Conservation (phyloP, 441 rosid species). For the Geranium incanum region DNA sequence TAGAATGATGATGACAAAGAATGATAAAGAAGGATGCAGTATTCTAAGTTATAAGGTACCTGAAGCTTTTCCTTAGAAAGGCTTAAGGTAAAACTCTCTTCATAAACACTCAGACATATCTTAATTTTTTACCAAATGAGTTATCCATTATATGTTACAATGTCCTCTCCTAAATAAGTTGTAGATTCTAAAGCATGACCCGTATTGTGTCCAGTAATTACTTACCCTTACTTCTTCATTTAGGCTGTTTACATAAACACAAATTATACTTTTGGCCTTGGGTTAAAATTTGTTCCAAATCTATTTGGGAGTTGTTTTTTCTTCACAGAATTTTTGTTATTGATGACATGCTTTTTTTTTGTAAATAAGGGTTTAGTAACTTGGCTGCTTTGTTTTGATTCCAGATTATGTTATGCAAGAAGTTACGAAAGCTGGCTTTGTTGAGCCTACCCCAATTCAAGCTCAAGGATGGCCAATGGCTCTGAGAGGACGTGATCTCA, state of each 20-base stretch:
- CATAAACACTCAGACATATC: background rate
- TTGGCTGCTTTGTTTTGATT: conserved; percentile 13
- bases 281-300: background rate
- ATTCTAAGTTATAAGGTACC: background rate
- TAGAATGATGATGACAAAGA: background rate
- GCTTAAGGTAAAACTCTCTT: background rate
- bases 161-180: too few species aligned
- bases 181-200: background rate
- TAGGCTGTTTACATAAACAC: conserved; percentile 1
- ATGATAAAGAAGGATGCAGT: background rate
- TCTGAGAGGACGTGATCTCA: conserved; percentile 78
- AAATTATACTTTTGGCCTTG: background rate
- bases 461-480: conserved; percentile 99
- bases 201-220: background rate
- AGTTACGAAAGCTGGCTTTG: conserved; percentile 74
- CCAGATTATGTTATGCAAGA: conserved; percentile 88
- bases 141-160: too few species aligned
- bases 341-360: conserved; percentile 12
- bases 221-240: background rate
- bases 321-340: background rate
- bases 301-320: background rate
- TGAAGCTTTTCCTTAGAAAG: background rate
- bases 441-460: conserved; percentile 92
- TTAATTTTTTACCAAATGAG: too few species aligned
- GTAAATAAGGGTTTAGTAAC: conserved; percentile 9